Percentiles rank a stretch among this genome's conserved stretches.
phyloP scores from a whole-genome alignment of 169 alveolate genomes.

The Plasmodium fragile region DNA sequence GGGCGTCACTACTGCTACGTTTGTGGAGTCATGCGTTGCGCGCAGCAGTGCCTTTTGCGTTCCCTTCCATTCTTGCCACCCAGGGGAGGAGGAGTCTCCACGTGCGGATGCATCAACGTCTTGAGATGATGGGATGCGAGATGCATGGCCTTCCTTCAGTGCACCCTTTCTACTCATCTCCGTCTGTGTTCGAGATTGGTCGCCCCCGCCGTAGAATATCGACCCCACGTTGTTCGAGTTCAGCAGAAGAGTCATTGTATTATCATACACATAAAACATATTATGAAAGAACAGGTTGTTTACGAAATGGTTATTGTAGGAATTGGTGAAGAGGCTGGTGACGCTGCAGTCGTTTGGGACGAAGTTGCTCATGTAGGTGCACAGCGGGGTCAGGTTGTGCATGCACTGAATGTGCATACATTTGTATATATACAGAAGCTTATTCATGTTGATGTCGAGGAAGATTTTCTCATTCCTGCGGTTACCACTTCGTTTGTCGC shows the following conservation, averaged over 20 bases:
- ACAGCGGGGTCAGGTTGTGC: slow-evolving; percentile 60
- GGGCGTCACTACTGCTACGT: not conserved
- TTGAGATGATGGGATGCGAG: not conserved
- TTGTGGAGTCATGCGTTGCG: not conserved
- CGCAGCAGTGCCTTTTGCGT: not conserved
- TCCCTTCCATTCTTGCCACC: not conserved
- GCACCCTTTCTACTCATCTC: not conserved
- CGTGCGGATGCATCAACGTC: not conserved
- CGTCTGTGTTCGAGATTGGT: not conserved
- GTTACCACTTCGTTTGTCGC: not conserved
- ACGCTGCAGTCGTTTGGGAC: slow-evolving; percentile 56
- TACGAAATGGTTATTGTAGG: slow-evolving; percentile 50
- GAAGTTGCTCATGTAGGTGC: slow-evolving; percentile 22
- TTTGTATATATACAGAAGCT: slow-evolving; percentile 60
- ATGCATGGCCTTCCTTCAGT: not conserved
- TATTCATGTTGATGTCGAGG: slow-evolving; percentile 43
- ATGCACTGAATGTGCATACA: slow-evolving; percentile 75
- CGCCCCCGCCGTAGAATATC: not conserved
- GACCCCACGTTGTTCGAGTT: slow-evolving; percentile 29
- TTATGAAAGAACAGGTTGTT: slow-evolving; percentile 59
- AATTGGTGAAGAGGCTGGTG: slow-evolving; percentile 27
- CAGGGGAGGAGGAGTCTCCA: not conserved
- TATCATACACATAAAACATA: slow-evolving; percentile 51
- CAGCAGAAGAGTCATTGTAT: slow-evolving; percentile 26
- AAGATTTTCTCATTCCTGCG: slow-evolving; percentile 6